A percentile compares a stretch with the other conserved stretches of the same genome.
Evolutionary conservation across 768 basidiomycete species (phyloP).

Genomic region (Suillus subluteus): DNA sequence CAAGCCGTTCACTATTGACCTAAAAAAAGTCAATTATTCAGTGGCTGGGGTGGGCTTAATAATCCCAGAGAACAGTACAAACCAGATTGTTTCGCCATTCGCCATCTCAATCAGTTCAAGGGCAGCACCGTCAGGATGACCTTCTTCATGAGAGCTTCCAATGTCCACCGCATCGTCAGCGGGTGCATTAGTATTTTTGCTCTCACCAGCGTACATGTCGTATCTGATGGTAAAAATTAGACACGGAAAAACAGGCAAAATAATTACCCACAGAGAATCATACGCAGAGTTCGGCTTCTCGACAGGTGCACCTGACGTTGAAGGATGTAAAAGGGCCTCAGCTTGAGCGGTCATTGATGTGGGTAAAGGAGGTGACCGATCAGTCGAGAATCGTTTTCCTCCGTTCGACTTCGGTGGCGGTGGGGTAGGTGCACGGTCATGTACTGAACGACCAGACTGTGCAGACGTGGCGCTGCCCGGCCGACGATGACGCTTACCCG

Average conservation of each 20-base stretch:
- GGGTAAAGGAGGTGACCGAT: constrained; percentile 68
- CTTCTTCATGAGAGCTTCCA: constrained; percentile 25
- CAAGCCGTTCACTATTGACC: constrained; percentile 84
- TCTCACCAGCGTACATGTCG: constrained; percentile 78
- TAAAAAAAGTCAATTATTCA: constrained; percentile 15
- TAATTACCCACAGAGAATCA: constrained; percentile 71
- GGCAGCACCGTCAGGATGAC: constrained; percentile 54
- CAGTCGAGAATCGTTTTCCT: constrained; percentile 65
- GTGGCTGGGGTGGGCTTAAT: neutral
- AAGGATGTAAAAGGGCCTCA: constrained; percentile 43
- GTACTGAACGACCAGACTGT: constrained; percentile 71
- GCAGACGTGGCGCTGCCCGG: constrained; percentile 62
- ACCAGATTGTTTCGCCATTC: constrained; percentile 91
- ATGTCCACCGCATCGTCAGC: constrained; percentile 39
- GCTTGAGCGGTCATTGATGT: constrained; percentile 48
- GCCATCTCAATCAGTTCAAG: constrained; percentile 82
- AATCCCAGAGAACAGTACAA: constrained; percentile 28
- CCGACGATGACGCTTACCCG: constrained; percentile 53
- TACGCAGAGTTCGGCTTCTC: constrained; percentile 75
- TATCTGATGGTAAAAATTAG: constrained; percentile 51
- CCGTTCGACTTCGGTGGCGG: constrained; percentile 68
- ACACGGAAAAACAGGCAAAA: constrained; percentile 19
- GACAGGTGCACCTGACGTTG: constrained; percentile 43
- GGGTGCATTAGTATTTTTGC: constrained; percentile 36
- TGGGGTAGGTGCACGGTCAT: constrained; percentile 85